These are phyloP conservation scores for Brasilioporus rufonigricans DNA, from an alignment of 768 basidiomycete genomes.

Conservation along the genomic window DNA sequence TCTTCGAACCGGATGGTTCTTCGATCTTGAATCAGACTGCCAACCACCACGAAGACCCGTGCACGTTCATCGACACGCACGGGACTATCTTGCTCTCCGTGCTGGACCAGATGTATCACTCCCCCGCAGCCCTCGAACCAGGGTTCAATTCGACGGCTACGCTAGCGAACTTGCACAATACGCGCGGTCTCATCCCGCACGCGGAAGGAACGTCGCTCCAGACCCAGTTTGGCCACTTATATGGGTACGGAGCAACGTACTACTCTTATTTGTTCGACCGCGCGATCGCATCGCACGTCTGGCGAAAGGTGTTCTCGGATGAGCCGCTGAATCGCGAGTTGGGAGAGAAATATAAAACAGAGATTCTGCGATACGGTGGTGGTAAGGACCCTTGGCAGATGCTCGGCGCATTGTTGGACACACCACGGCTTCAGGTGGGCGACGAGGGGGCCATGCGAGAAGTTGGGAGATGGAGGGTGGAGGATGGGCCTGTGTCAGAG, in stretches of 20 bases:
- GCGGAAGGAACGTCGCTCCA: constrained; percentile 89
- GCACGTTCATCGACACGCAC: constrained; percentile 83
- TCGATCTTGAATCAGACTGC: constrained; percentile 46
- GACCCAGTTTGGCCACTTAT: constrained; percentile 93
- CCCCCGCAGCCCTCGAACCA: constrained; percentile 50
- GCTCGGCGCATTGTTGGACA: constrained; percentile 68
- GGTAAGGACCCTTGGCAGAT: constrained; percentile 93
- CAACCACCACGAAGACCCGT: constrained; percentile 75
- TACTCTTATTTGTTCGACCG: constrained; percentile 97
- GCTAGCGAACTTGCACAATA: constrained; percentile 58
- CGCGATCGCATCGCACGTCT: constrained; percentile 92
- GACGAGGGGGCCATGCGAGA: constrained; percentile 83
- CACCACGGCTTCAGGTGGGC: constrained; percentile 65
- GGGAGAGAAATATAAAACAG: constrained; percentile 79
- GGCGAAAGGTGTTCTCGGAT: constrained; percentile 66
- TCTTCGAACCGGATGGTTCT: constrained; percentile 61
- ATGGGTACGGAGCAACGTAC: constrained; percentile 96
- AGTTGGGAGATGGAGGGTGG: constrained; percentile 87
- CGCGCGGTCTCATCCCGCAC: constrained; percentile 78
- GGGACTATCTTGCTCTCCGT: constrained; percentile 86
- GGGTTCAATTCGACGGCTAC: constrained; percentile 73
- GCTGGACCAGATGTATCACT: constrained; percentile 90
- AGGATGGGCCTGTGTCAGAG: constrained; percentile 63
- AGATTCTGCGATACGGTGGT: constrained; percentile 80
- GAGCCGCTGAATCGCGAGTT: constrained; percentile 68